These are phyloP conservation scores for Gaeumannomyces tritici DNA, from an alignment of 2,329 filamentous ascomycete genomes.

Conservation along the genomic window DNA sequence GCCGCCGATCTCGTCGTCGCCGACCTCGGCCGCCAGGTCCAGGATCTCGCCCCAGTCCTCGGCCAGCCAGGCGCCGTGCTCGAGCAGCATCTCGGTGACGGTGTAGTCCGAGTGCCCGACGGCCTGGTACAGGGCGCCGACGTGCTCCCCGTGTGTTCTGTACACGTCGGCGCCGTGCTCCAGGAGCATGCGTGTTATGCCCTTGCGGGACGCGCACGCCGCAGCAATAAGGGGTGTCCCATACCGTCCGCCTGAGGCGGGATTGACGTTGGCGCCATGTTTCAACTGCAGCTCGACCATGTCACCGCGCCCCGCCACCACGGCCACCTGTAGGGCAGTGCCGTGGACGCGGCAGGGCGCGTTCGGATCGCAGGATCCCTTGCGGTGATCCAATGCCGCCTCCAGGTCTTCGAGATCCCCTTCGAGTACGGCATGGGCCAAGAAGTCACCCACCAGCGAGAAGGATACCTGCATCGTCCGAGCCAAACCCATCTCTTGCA, in stretches of 20 bases:
- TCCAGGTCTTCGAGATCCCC: neutral
- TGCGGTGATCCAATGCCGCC: neutral
- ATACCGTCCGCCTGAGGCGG: neutral
- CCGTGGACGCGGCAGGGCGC: neutral
- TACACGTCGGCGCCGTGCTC: conserved; percentile 2
- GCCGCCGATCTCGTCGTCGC: neutral
- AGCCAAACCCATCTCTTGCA: neutral
- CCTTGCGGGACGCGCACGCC: neutral
- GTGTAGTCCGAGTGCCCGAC: conserved; percentile 3
- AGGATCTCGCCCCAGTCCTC: conserved; percentile 2
- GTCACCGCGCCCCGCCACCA: neutral
- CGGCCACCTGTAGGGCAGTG: neutral
- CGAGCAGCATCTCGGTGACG: conserved; percentile 2
- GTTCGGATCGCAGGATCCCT: neutral
- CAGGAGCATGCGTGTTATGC: neutral
- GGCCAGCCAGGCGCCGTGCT: conserved; percentile 3
- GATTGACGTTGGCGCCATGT: neutral
- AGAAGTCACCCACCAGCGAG: neutral
- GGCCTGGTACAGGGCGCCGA: conserved; percentile 2
- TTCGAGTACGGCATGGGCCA: neutral
- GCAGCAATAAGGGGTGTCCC: neutral
- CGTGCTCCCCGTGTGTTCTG: neutral
- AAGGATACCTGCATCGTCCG: neutral
- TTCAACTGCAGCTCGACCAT: neutral
- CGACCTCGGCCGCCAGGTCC: conserved; percentile 1